Evolutionary conservation across 495 filamentous ascomycete species (phyloP).

Genomic region (Antarctomyces pellizariae): DNA sequence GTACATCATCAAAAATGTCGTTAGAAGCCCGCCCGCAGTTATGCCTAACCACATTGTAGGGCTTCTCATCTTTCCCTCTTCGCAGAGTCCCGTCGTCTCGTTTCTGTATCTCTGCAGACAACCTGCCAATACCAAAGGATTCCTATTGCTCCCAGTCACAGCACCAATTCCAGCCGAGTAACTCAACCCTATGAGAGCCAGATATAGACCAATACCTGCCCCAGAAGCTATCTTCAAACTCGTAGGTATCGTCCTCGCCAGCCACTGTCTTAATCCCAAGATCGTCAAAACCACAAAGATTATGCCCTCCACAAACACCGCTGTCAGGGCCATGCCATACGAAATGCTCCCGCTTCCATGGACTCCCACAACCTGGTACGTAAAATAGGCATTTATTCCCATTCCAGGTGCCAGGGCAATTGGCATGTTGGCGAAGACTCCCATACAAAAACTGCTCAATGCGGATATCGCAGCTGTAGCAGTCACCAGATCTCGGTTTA

Average conservation of each 20-base stretch:
- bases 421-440: conserved; percentile 42
- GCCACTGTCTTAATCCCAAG: conserved; percentile 60
- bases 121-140: conserved; percentile 46
- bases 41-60: conserved; percentile 67
- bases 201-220: conserved; percentile 58
- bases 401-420: conserved; percentile 62
- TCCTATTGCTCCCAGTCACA: conserved; percentile 30
- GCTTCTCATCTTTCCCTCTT: conserved; percentile 44
- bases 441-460: conserved; percentile 48
- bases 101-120: conserved; percentile 16
- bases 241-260: conserved; percentile 50
- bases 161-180: conserved; percentile 61
- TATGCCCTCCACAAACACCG: conserved; percentile 64
- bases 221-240: conserved; percentile 71
- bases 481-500: conserved; percentile 56
- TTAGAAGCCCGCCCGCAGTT: conserved; percentile 59
- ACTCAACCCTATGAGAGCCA: conserved; percentile 58
- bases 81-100: conserved; percentile 4
- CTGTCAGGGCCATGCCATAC: conserved; percentile 47
- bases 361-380: conserved; percentile 57
- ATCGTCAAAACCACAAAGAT: conserved; percentile 46
- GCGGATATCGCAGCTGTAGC: conserved; percentile 60
- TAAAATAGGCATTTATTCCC: conserved; percentile 69
- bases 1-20: conserved; percentile 56
- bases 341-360: conserved; percentile 44